A percentile compares a stretch with the other conserved stretches of the same genome.
These are phyloP conservation scores for Thelonectria rubi DNA, from an alignment of 2,329 filamentous ascomycete genomes.

Conservation along the genomic window DNA sequence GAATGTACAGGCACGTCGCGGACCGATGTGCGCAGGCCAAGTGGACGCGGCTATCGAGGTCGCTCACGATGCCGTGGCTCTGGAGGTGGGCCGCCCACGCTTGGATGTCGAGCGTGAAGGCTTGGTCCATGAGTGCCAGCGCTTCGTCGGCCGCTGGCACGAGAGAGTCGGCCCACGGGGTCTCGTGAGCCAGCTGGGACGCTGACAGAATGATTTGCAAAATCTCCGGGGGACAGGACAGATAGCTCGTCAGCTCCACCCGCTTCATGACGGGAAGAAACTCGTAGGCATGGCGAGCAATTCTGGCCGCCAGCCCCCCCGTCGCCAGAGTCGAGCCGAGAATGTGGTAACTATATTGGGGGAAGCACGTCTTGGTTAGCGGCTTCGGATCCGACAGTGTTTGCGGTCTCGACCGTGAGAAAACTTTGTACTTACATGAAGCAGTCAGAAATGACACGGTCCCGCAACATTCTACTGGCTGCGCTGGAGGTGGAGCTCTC, in stretches of 20 bases:
- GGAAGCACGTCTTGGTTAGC: conserved; percentile 21
- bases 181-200: conserved; percentile 55
- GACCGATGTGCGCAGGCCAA: conserved; percentile 58
- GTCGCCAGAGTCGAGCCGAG: conserved; percentile 51
- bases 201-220: conserved; percentile 56
- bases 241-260: conserved; percentile 53
- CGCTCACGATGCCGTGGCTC: conserved; percentile 46
- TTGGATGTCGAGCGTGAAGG: conserved; percentile 53
- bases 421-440: conserved; percentile 51
- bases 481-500: conserved; percentile 38
- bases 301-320: conserved; percentile 49
- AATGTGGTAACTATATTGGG: conserved; percentile 51
- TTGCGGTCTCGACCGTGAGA: conserved; percentile 4
- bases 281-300: conserved; percentile 51
- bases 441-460: conserved; percentile 59
- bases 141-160: conserved; percentile 48
- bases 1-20: conserved; percentile 57
- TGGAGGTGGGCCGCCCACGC: conserved; percentile 54
- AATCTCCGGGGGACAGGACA: conserved; percentile 54
- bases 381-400: conserved; percentile 4
- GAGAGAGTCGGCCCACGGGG: conserved; percentile 44
- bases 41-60: conserved; percentile 54
- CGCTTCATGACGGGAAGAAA: conserved; percentile 52
- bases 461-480: conserved; percentile 50
- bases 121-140: conserved; percentile 52